Base-by-base conservation (phyloP, 2,329 filamentous ascomycete genomes). In the Macrophomina tecta region DNA sequence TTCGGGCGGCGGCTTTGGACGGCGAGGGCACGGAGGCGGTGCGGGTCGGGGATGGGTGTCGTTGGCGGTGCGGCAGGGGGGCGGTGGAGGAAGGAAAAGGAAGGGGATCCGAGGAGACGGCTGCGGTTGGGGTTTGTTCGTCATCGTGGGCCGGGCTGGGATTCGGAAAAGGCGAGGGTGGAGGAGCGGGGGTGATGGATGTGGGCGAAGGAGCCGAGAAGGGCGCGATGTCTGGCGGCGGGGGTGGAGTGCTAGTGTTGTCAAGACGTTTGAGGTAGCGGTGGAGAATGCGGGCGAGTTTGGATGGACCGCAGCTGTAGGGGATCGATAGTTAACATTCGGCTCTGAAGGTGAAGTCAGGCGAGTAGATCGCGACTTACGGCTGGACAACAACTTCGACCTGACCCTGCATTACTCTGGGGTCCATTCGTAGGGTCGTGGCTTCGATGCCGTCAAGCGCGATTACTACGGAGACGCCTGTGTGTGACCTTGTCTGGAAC, bases 351-450 rank as follows among this genome's bases (percentile, higher is more conserved):
- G 3, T 23, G 23, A 23, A 23, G 2, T 23, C 23, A 23, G 18
- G 1, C 14, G 3, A 16, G 12, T 14, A 11, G 6, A 4, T n/a
- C 2, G 32, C n/a, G 7, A 51, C 60, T 5, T 51, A 63, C 9
- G 77, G 77, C 49, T 78, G 77, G 11, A 74, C 67, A 28, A 77
- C 76, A 49, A 76, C 77, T 68, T 79, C 76, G 60, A 79, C 74
- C 18, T 12, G 28, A 9, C 74, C 74, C 14, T 12, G 36, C 9
- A 36, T 34, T 18, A 53, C 38, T 23, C 49, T 46, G 9, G 48
- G 5, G 28, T 64, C 62, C 0, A n/a, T 23, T 5, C 49, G 18
- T 5, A 64, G 12, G 2, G 62, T 64, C 0, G 49, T 34, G 1
- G 62, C 62, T 36, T 64, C 62, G 3, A 53, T 14, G 14, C 48